These are phyloP conservation scores for Firmiana major DNA, from an alignment of 345 rosid genomes.

Conservation along the genomic window DNA sequence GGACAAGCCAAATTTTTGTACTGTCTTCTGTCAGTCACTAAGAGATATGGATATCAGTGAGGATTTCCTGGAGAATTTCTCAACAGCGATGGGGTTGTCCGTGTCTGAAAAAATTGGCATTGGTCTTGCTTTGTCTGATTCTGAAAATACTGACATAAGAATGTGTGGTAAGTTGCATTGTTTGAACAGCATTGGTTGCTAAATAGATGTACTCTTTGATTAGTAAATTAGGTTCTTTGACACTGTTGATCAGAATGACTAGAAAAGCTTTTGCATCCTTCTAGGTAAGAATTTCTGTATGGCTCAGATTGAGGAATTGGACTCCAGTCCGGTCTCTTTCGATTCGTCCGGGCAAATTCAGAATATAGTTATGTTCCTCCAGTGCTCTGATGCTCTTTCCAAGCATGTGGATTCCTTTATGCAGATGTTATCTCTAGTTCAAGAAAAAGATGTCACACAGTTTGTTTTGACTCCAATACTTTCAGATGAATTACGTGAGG, in stretches of 20 bases:
- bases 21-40: constrained; percentile 61
- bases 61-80: constrained; percentile 47
- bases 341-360: constrained; percentile 71
- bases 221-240: background rate
- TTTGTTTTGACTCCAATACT: constrained; percentile 61
- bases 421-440: constrained; percentile 63
- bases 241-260: background rate
- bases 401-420: constrained; percentile 63
- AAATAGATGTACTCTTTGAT: background rate
- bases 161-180: constrained; percentile 46
- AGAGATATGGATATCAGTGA: constrained; percentile 40
- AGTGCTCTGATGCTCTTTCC: constrained; percentile 60
- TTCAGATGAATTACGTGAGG: constrained; percentile 51
- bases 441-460: constrained; percentile 44
- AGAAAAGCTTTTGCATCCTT: constrained; percentile 8
- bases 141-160: constrained; percentile 46
- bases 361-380: constrained; percentile 67
- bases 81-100: constrained; percentile 43
- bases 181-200: background rate
- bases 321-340: constrained; percentile 41
- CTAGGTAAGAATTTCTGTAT: constrained; percentile 69
- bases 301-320: constrained; percentile 60
- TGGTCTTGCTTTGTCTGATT: constrained; percentile 70
- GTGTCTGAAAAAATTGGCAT: constrained; percentile 58
- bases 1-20: constrained; percentile 54